Conservation (phyloP, 169 alveolate species). For the Theileria annulata region DNA sequence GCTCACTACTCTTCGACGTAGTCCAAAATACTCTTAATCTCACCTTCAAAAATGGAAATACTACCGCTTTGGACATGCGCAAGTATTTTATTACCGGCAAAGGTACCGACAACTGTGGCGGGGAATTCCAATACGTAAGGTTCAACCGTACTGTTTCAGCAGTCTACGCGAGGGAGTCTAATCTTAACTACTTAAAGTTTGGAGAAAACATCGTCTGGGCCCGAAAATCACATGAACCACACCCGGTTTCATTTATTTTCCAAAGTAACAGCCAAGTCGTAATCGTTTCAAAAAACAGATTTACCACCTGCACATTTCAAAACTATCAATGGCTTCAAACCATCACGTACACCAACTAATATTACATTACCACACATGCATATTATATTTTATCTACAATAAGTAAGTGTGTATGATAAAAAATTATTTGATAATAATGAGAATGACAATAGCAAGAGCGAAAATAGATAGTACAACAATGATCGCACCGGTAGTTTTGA, state of each 20-base stretch:
- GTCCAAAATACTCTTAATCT: not conserved
- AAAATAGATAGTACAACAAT: slow-evolving; percentile 45
- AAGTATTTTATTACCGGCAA: not conserved
- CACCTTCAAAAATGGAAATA: not conserved
- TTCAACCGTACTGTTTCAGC: not conserved
- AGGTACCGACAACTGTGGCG: not conserved
- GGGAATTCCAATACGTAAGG: not conserved
- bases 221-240: not conserved
- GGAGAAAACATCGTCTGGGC: not conserved
- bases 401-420: too few relatives aligned
- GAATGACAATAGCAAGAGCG: slow-evolving; percentile 42
- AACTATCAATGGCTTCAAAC: not conserved
- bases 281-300: not conserved
- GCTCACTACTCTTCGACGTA: not conserved
- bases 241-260: not conserved
- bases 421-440: slow-evolving; percentile 48
- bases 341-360: not conserved
- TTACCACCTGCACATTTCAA: not conserved
- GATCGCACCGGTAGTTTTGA: slow-evolving; percentile 71
- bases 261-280: not conserved
- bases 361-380: not conserved
- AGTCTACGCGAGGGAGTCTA: not conserved
- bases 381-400: too few relatives aligned
- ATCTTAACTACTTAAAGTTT: not conserved
- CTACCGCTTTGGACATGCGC: not conserved